Base-by-base conservation (phyloP, 768 basidiomycete genomes). In the Sarcomyxa edulis region DNA sequence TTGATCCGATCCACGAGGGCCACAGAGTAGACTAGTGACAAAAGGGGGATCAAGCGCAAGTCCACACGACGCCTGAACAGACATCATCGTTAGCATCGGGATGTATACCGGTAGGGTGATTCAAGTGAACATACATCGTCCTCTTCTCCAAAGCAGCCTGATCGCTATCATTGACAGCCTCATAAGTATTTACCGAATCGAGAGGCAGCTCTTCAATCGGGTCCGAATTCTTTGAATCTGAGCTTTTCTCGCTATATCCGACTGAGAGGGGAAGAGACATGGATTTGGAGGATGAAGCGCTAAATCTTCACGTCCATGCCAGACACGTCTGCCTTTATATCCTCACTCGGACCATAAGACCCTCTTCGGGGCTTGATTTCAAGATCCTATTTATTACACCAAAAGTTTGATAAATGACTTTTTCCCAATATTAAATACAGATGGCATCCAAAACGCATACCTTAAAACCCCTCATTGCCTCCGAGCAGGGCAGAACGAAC, bases 1-100 rank as follows among this genome's bases (percentile, higher is more conserved):
- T 69, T 69, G 39, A 64, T 61, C 47, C 68, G 56, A 48, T 70
- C 70, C 42, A 72, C 65, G 25, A 72, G 44, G 14, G 65, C 62
- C 33, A 70, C 62, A 14, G 68, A 56, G 42, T 68, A 71, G 6
- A 68, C 49, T 36, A 67, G 32, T 4, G 61, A 58, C 3, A 70
- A 54, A 7, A 72, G 47, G 3, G 70, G 70, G 5, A 72, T 51
- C 25, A 71, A 62, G 28, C 66, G 61, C 50, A 55, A 62, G 45
- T 70, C 69, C 12, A 70, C 54, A 44, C 54, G 62, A 38, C 61
- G 60, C 54, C 69, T 72, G 37, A 4, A 25, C 30, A 23, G 6
- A 18, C 7, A 26, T 28, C 8, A 23, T 8, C 3, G n/a, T 39
- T 29, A 30, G 20, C 7, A 25, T 14, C 9, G 19, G 27, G 14